These are phyloP conservation scores for Neofusicoccum parvum DNA, from an alignment of 2,329 filamentous ascomycete species.

Conservation along the genomic window DNA sequence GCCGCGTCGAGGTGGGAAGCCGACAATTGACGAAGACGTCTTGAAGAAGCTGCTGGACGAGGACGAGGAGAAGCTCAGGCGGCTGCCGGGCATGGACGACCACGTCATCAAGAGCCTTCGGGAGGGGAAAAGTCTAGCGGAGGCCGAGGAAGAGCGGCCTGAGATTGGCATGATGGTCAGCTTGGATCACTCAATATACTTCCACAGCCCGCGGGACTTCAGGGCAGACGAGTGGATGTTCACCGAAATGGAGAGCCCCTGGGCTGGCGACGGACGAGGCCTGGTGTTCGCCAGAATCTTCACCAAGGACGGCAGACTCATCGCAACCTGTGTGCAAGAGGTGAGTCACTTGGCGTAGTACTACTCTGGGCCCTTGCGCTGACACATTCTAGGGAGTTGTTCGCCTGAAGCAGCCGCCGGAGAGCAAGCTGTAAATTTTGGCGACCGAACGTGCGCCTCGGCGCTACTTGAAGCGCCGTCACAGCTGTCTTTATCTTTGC, in stretches of 20 bases:
- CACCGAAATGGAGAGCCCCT: slow-evolving; percentile 77
- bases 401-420: slow-evolving; percentile 46
- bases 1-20: slow-evolving; percentile 43
- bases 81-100: slow-evolving; percentile 48
- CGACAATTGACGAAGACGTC: slow-evolving; percentile 45
- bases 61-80: slow-evolving; percentile 46
- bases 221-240: slow-evolving; percentile 72
- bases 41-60: slow-evolving; percentile 48
- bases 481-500: background rate
- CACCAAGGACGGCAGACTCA: slow-evolving; percentile 67
- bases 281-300: slow-evolving; percentile 77
- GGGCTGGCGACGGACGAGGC: slow-evolving; percentile 76
- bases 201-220: slow-evolving; percentile 54
- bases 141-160: slow-evolving; percentile 56
- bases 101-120: slow-evolving; percentile 51
- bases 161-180: slow-evolving; percentile 83
- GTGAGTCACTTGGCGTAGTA: slow-evolving; percentile 40
- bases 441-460: background rate
- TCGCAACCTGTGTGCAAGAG: slow-evolving; percentile 82
- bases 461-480: slow-evolving; percentile 5
- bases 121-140: slow-evolving; percentile 47
- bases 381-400: slow-evolving; percentile 51
- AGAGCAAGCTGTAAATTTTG: slow-evolving; percentile 25
- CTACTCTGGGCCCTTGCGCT: slow-evolving; percentile 21
- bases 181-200: slow-evolving; percentile 69